Evolutionary conservation across 441 rosid species (phyloP).

Genomic region (Pelargonium fulgidum): DNA sequence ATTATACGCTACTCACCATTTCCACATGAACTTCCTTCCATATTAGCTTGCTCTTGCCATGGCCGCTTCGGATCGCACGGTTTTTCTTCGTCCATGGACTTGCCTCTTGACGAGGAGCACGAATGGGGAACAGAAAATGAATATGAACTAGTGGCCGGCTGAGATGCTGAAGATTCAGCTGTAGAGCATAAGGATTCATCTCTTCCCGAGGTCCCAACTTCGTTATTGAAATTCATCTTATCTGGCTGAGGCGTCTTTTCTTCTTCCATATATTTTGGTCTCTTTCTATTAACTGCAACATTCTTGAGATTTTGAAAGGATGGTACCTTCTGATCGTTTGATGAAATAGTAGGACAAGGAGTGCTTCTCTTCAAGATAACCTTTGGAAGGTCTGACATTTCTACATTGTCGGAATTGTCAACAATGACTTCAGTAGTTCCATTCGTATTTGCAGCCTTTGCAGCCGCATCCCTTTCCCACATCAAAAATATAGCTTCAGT

Average conservation of each 20-base stretch:
- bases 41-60: constrained; percentile 33
- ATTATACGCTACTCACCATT: constrained; percentile 28
- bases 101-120: constrained; percentile 40
- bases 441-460: constrained; percentile 80
- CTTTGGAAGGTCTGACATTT: constrained; percentile 29
- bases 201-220: constrained; percentile 30
- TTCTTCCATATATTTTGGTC: constrained; percentile 32
- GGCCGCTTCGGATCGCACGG: constrained; percentile 35
- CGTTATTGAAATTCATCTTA: constrained; percentile 19
- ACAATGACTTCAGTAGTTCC: constrained; percentile 94
- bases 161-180: constrained; percentile 57
- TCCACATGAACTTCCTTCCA: constrained; percentile 31
- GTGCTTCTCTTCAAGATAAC: constrained; percentile 35
- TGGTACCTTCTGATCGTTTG: constrained; percentile 81
- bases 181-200: constrained; percentile 56
- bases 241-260: constrained; percentile 22
- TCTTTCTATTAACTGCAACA: constrained; percentile 39
- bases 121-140: constrained; percentile 57
- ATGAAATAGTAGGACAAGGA: constrained; percentile 41
- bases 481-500: constrained; percentile 72
- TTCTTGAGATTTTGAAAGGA: constrained; percentile 29
- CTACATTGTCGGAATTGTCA: constrained; percentile 57
- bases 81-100: constrained; percentile 37
- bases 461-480: constrained; percentile 94
- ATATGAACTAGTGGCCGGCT: constrained; percentile 34